A percentile compares a stretch with the other conserved stretches of the same genome.
Evolutionary conservation across 768 basidiomycete genomes (phyloP).

Genomic region (Pleurotus giganteus): DNA sequence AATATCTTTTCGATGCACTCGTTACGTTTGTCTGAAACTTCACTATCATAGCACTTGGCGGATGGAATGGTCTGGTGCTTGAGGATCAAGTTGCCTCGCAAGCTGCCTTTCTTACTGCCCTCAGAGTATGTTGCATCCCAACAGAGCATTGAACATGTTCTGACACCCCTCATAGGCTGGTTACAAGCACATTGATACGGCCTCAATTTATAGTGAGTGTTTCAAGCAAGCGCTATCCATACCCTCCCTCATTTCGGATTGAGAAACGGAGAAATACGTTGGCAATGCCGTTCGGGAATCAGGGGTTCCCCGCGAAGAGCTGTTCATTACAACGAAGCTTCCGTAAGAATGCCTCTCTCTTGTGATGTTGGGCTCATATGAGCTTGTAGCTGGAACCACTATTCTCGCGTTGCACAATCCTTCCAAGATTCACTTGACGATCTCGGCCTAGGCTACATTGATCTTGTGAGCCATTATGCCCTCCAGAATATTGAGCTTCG

Average conservation of each 20-base stretch:
- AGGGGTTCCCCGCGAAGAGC: conserved; percentile 44
- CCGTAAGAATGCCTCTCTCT: conserved; percentile 27
- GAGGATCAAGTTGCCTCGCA: conserved; percentile 32
- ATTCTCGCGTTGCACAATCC: conserved; percentile 32
- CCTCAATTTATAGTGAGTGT: conserved; percentile 27
- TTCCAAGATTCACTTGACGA: conserved; percentile 40
- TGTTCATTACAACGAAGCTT: conserved; percentile 52
- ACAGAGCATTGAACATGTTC: too few species aligned
- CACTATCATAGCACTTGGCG: too few species aligned
- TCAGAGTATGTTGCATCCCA: conserved; percentile 30
- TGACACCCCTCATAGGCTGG: conserved; percentile 27
- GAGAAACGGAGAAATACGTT: conserved; percentile 39
- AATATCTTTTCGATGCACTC: not conserved
- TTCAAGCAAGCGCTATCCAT: not conserved
- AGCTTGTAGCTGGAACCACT: conserved; percentile 33
- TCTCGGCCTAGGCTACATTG: conserved; percentile 45
- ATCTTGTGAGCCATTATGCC: conserved; percentile 30
- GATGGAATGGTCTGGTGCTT: conserved; percentile 32
- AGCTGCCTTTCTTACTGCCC: conserved; percentile 37
- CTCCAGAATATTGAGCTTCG: not conserved
- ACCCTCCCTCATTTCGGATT: not conserved
- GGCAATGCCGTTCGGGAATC: conserved; percentile 44
- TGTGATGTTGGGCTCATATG: not conserved
- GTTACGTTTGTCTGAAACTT: conserved; percentile 23
- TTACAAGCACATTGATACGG: conserved; percentile 42